These are phyloP conservation scores for Agaricus bisporus DNA, from an alignment of 768 basidiomycete species.

Conservation along the genomic window DNA sequence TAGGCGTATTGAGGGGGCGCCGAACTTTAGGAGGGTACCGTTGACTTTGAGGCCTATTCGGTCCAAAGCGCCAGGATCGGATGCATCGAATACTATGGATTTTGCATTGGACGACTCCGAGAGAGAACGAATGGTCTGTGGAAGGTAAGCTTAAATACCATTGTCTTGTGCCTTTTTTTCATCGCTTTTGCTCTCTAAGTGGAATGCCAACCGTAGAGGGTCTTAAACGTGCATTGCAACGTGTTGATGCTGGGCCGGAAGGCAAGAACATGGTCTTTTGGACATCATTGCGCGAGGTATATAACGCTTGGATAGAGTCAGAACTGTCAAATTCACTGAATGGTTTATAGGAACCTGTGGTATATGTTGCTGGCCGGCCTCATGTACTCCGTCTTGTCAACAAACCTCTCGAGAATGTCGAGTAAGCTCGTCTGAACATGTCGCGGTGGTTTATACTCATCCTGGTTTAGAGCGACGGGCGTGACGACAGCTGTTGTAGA, in stretches of 20 bases:
- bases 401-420: slow-evolving; percentile 89
- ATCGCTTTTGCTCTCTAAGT: slow-evolving; percentile 28
- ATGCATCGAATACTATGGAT: slow-evolving; percentile 25
- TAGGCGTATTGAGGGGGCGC: slow-evolving; percentile 85
- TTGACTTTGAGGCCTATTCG: slow-evolving; percentile 43
- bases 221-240: slow-evolving; percentile 66
- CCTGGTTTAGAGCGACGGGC: slow-evolving; percentile 70
- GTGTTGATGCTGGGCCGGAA: slow-evolving; percentile 77
- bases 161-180: background rate
- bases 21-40: slow-evolving; percentile 85
- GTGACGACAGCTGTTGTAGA: slow-evolving; percentile 89
- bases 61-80: slow-evolving; percentile 22
- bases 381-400: slow-evolving; percentile 88
- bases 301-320: too few relatives aligned
- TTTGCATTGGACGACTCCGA: slow-evolving; percentile 30
- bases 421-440: slow-evolving; percentile 50
- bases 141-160: slow-evolving; percentile 42
- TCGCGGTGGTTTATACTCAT: background rate
- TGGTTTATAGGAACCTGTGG: slow-evolving; percentile 72
- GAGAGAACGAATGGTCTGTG: slow-evolving; percentile 63
- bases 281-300: slow-evolving; percentile 91
- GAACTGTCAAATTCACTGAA: background rate
- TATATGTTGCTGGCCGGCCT: slow-evolving; percentile 81
- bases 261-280: slow-evolving; percentile 76
- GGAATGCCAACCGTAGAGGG: slow-evolving; percentile 96